Conservation (phyloP, 1,284 basidiomycete species). For the Flammula alnicola region DNA sequence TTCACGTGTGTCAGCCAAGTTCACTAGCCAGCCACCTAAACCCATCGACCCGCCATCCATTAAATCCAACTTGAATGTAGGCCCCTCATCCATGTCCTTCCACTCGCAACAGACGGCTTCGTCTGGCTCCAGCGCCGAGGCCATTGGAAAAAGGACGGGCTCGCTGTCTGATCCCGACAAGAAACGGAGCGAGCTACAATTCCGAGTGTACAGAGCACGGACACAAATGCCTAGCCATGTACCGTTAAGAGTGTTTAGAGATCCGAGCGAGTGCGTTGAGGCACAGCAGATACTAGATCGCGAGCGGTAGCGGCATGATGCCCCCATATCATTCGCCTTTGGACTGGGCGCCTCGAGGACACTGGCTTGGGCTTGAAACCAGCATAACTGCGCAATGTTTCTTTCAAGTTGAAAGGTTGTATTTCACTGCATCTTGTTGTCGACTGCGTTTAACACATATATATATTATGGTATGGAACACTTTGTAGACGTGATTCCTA, state of each 20-base stretch:
- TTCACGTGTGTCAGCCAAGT: slow-evolving; percentile 5
- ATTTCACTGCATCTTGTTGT: too few species aligned
- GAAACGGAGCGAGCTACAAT: slow-evolving; percentile 60
- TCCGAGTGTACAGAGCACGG: slow-evolving; percentile 63
- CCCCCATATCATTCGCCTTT: too few species aligned
- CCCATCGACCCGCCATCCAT: slow-evolving; percentile 22
- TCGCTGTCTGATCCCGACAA: slow-evolving; percentile 54
- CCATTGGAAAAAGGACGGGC: slow-evolving; percentile 15
- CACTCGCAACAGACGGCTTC: slow-evolving; percentile 15
- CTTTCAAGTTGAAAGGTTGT: too few species aligned
- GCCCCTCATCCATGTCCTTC: slow-evolving; percentile 11
- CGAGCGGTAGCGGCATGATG: too few species aligned
- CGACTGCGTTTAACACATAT: too few species aligned
- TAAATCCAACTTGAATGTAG: slow-evolving; percentile 1
- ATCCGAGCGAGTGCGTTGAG: slow-evolving; percentile 71
- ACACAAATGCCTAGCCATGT: slow-evolving; percentile 57
- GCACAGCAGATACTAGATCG: slow-evolving; percentile 42
- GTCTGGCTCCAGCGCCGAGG: slow-evolving; percentile 18
- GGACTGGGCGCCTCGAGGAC: too few species aligned
- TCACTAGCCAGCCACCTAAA: slow-evolving; percentile 22
- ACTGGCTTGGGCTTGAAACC: too few species aligned
- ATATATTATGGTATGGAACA: too few species aligned
- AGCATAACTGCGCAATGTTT: too few species aligned
- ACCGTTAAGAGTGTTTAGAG: slow-evolving; percentile 64
- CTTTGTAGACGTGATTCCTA: too few species aligned